Percentiles rank a stretch among this genome's conserved stretches.
phyloP scores from a whole-genome alignment of 148 eudicot genomes.

The Fagopyrum esculentum region DNA sequence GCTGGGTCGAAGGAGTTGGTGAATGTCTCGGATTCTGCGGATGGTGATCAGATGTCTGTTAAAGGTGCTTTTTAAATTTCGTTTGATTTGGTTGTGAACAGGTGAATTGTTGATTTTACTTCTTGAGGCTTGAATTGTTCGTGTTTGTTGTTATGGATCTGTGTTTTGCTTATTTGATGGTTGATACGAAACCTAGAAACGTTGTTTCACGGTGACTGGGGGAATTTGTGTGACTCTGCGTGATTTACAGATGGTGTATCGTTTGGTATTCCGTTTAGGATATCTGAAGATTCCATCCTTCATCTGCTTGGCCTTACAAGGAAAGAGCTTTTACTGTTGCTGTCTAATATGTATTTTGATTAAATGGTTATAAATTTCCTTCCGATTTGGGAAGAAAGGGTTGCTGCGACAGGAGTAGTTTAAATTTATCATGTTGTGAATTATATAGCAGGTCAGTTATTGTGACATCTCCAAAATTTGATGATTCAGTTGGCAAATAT shows the following conservation, averaged over 20 bases:
- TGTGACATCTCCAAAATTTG: neutral
- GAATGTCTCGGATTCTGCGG: neutral
- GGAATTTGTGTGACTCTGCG: neutral
- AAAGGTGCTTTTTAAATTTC: neutral
- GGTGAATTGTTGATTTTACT: neutral
- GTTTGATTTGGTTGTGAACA: neutral
- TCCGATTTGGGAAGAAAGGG: neutral
- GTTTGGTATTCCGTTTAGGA: neutral
- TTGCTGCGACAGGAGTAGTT: neutral
- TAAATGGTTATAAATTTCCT: neutral
- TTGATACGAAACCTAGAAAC: neutral
- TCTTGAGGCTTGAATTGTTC: neutral
- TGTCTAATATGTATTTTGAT: neutral
- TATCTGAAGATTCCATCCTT: neutral
- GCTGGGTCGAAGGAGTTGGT: neutral
- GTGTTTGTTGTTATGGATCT: neutral
- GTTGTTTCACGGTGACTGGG: neutral
- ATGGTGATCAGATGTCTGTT: neutral
- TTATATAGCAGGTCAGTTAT: neutral
- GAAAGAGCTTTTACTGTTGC: conserved; percentile 5
- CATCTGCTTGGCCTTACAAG: conserved; percentile 1
- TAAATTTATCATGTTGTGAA: neutral
- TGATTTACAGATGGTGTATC: neutral
- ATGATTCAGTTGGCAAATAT: neutral
- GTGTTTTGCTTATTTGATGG: neutral